These are phyloP conservation scores for Fistulinella cinereoalba DNA, from an alignment of 1,284 basidiomycete species.

Conservation along the genomic window DNA sequence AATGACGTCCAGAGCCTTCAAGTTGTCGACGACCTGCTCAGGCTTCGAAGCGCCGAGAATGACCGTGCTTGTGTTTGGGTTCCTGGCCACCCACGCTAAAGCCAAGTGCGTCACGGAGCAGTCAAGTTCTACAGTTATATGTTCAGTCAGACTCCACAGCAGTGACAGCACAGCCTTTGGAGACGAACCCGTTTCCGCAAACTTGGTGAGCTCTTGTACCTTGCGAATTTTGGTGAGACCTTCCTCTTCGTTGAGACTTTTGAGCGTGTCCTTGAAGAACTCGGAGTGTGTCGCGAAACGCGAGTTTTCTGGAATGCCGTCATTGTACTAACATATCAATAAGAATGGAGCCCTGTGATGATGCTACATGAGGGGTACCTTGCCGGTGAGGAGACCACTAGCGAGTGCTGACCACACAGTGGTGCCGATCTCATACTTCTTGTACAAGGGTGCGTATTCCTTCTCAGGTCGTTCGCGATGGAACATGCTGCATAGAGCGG, in stretches of 20 bases:
- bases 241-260: conserved; percentile 34
- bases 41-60: conserved; percentile 63
- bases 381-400: conserved; percentile 52
- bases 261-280: conserved; percentile 44
- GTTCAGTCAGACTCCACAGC: no score
- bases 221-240: conserved; percentile 52
- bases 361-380: conserved; percentile 25
- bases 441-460: conserved; percentile 50
- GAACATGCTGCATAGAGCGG: conserved; percentile 34
- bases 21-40: conserved; percentile 57
- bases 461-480: conserved; percentile 56
- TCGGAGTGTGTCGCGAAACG: conserved; percentile 53
- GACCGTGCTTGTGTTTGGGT: conserved; percentile 67
- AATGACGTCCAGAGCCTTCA: conserved; percentile 61
- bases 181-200: conserved; percentile 43
- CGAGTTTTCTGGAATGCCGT: conserved; percentile 50
- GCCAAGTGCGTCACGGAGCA: conserved; percentile 64
- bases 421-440: conserved; percentile 41
- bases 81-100: conserved; percentile 73
- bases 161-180: background rate
- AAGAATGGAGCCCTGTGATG: background rate
- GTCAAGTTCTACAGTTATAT: conserved; percentile 52
- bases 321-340: conserved; percentile 32
- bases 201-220: conserved; percentile 47
- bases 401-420: conserved; percentile 65